Percentiles rank a stretch among this genome's conserved stretches.
Evolutionary conservation across 257 asterid species (phyloP).

Genomic region (Voacanga thouarsii): DNA sequence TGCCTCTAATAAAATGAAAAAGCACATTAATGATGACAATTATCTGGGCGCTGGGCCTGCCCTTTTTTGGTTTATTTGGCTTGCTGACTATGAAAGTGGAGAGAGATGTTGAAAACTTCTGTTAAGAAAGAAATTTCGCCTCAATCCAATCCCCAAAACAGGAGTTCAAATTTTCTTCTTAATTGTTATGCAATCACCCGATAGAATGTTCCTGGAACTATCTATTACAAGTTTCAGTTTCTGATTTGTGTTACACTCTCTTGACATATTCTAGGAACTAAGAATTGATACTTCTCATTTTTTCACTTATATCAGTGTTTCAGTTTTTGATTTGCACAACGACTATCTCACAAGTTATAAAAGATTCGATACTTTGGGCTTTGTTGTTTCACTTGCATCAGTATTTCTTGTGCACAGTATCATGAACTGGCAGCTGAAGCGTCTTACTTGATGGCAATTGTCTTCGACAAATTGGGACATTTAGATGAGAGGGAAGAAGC

Average conservation of each 20-base stretch:
- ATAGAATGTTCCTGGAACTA: too few relatives aligned
- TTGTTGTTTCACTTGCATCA: background rate
- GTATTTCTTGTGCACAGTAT: constrained; percentile 44
- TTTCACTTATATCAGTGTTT: background rate
- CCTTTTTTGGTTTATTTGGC: too few relatives aligned
- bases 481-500: constrained; percentile 79
- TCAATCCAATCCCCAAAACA: too few relatives aligned
- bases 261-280: background rate
- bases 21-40: too few relatives aligned
- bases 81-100: too few relatives aligned
- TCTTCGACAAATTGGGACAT: constrained; percentile 66
- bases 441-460: constrained; percentile 81
- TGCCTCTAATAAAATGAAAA: too few relatives aligned
- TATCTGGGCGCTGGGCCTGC: too few relatives aligned
- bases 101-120: too few relatives aligned
- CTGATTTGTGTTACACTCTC: background rate
- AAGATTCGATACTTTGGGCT: background rate
- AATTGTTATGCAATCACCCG: too few relatives aligned
- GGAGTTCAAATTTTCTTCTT: too few relatives aligned
- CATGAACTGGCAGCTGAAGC: constrained; percentile 90
- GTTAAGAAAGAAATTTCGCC: too few relatives aligned
- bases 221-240: too few relatives aligned
- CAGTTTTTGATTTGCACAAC: background rate
- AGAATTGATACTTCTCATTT: background rate
- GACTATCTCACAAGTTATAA: background rate